Evolutionary conservation across 1,284 basidiomycete genomes (phyloP), one percentile per base, ranked within the genome.

Genomic region (Ceratobasidium sp.): DNA sequence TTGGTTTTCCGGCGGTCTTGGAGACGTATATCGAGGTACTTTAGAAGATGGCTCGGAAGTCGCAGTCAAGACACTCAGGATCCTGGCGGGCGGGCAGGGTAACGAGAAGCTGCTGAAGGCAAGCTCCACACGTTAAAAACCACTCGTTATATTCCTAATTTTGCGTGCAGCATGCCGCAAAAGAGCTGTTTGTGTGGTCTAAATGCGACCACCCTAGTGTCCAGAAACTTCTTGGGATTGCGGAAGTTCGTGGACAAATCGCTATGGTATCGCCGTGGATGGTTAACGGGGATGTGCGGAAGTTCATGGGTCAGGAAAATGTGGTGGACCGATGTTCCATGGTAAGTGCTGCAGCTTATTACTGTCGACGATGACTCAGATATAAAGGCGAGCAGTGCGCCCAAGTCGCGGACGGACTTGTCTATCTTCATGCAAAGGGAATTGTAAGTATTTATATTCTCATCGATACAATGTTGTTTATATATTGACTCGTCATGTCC

Each of bases 171-270:
- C 29, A 34, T 19, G 34, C 54, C 7, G 54, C 54, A 29, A 29
- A 22, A 34, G 54, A 58, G 19, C 16, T 58, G 13, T 58, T 34
- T n/a, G 16, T 13, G 27, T 58, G 54, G 54, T 58, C 54, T n/a
- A 58, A 31, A 58, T 58, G 27, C 16, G 34, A 58, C 14, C 54
- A 58, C n/a, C 54, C 29, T 19, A 58, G 34, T n/a, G 34, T 58
- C 14, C 27, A 16, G 29, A 8, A 19, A 13, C 54, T 58, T 8
- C 19, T 58, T 2, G 54, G 54, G 27, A 4, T 58, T 27, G 34
- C 54, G 9, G 27, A 22, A 37, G 14, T 58, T 27, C 34, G 27
- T 13, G 54, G 29, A 16, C 54, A 37, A 37, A 58, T 58, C 34
- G 14, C 27, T 5, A 58, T 58, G 54, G 29, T 58, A 31, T 58